A percentile compares a stretch with the other conserved stretches of the same genome.
phyloP scores from a whole-genome alignment of 2,329 filamentous ascomycete species.

The Aspergillus costaricaensis region DNA sequence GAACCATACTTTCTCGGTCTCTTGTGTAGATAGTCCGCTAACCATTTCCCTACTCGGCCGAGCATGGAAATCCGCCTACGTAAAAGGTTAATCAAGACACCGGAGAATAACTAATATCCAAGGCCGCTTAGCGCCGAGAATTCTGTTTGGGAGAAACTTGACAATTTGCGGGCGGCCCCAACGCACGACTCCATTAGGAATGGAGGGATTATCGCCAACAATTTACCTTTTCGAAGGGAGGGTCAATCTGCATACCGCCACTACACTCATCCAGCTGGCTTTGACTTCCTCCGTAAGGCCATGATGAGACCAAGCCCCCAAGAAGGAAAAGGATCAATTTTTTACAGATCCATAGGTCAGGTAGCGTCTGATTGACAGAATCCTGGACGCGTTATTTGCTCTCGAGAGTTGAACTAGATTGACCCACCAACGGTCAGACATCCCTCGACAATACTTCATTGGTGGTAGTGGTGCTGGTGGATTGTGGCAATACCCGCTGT shows the following conservation, averaged over 20 bases:
- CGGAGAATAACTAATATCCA: background rate
- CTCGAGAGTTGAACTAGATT: background rate
- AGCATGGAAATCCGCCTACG: background rate
- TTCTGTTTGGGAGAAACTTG: background rate
- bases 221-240: background rate
- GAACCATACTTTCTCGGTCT: background rate
- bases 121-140: too few relatives aligned
- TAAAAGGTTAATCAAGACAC: background rate
- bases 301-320: background rate
- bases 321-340: background rate
- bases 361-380: background rate
- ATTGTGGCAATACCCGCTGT: constrained; percentile 8
- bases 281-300: background rate
- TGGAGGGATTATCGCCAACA: background rate
- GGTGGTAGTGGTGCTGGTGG: constrained; percentile 1
- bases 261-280: background rate
- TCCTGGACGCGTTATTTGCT: constrained; percentile 9
- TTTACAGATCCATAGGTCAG: background rate
- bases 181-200: background rate
- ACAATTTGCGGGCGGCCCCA: background rate
- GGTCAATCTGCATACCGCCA: constrained; percentile 1
- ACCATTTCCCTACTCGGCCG: background rate
- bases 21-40: background rate
- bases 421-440: constrained; percentile 15
- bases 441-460: constrained; percentile 9